Base-by-base conservation (phyloP, 2,329 filamentous ascomycete species). In the Aspergillus proliferans region DNA sequence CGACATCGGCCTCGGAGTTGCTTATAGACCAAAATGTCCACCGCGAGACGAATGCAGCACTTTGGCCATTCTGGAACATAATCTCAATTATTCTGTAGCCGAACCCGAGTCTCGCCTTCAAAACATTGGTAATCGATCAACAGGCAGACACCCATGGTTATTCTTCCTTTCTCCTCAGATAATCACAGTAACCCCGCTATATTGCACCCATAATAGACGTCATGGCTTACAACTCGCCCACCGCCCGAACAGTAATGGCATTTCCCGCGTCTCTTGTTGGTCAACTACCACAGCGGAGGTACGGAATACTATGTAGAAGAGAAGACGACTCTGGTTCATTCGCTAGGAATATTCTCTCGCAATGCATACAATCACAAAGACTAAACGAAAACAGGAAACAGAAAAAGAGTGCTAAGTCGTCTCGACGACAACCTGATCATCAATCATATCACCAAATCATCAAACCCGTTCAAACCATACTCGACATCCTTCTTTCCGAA, bases 201-300 rank as follows among this genome's bases (percentile, higher is more conserved):
- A 40, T 12, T 40, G 38, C 38, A 40, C 19, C 38, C 38, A 40
- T 22, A 12, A 22, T 6, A 10, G 18, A 40, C 38, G 38, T 40
- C 38, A 40, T 40, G 18, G 19, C 19, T 40, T 19, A 8, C 7
- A 4, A 14, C 36, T 34, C 10, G 33, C n/a, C 15, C 48, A 50
- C 47, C 44, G 44, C 45, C 43, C 43, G 18, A 12, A 21, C 18
- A 5, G 18, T 53, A 49, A 52, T 49, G 28, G 14, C 14, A 12
- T 50, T 49, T 54, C 34, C 45, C 18, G 24, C 12, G 12, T 22
- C 15, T 48, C 46, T 38, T 45, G 45, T 53, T 53, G 51, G 50
- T 43, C 39, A 45, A 18, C 18, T 41, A 24, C 14, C n/a, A 24
- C n/a, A 26, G 10, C 30, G 33, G 28, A 8, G 15, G 14, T 43